Evolutionary conservation across 257 asterid species (phyloP).

Genomic region (Solanum arcanum): DNA sequence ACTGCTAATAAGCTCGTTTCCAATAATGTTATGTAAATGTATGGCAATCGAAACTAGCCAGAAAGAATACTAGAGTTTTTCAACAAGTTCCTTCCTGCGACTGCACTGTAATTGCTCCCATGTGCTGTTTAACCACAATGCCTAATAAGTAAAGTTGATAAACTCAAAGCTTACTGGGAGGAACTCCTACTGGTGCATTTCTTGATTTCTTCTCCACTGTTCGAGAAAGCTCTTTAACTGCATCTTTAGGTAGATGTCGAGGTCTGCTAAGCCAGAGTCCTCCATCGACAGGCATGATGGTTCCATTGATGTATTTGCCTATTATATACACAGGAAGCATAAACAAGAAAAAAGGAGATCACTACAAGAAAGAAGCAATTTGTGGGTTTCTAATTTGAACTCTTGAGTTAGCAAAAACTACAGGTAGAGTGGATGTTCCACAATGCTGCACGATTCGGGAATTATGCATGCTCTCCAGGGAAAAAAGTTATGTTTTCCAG

Average conservation of each 20-base stretch:
- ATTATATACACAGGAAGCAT: constrained; percentile 10
- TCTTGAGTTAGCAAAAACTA: not conserved
- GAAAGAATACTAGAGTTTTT: not conserved
- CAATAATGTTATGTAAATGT: not conserved
- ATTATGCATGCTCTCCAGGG: not conserved
- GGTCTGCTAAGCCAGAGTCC: constrained; percentile 77
- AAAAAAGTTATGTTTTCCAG: not conserved
- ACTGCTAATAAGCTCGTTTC: not conserved
- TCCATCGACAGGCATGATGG: constrained; percentile 55
- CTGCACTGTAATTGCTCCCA: not conserved
- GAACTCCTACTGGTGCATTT: constrained; percentile 45
- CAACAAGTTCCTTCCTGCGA: not conserved
- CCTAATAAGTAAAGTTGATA: not conserved
- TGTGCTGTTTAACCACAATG: not conserved
- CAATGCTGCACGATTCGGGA: not conserved
- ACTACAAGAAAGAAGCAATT: not conserved
- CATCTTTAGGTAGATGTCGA: constrained; percentile 52
- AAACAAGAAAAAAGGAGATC: not conserved
- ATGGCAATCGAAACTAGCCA: not conserved
- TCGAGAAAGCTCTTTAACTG: constrained; percentile 54
- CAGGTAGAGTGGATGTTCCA: not conserved
- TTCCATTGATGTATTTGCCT: constrained; percentile 77
- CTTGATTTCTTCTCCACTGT: constrained; percentile 63
- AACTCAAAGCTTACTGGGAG: constrained; percentile 54
- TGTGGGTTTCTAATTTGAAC: not conserved